These are phyloP conservation scores for Chernovozyma sophiae-reginae DNA, from an alignment of 1,139 yeast species.

Conservation along the genomic window DNA sequence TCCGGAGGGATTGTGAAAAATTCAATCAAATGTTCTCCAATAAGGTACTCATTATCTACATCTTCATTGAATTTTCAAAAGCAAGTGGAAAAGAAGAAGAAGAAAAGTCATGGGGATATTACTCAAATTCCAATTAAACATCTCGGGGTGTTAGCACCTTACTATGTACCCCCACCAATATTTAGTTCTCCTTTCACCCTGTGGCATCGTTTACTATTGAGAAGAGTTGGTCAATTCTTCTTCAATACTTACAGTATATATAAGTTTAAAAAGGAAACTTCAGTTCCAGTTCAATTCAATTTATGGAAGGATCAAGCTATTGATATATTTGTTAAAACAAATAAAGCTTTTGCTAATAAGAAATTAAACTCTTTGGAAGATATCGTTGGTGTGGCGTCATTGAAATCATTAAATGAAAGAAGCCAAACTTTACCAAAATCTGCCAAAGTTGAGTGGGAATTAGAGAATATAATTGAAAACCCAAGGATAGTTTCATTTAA, in stretches of 20 bases:
- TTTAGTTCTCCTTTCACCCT: constrained; percentile 26
- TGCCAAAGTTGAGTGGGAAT: constrained; percentile 69
- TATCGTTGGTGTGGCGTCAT: constrained; percentile 31
- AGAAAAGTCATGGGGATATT: constrained; percentile 23
- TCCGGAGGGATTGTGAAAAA: no score
- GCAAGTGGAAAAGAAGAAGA: constrained; percentile 16
- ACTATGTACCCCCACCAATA: constrained; percentile 40
- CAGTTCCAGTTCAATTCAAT: constrained; percentile 33
- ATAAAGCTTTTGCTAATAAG: constrained; percentile 37
- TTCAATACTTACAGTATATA: constrained; percentile 41
- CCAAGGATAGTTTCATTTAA: constrained; percentile 70
- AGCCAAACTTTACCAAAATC: constrained; percentile 50
- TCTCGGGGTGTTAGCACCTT: constrained; percentile 38
- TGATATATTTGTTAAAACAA: constrained; percentile 38
- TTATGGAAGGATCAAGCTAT: constrained; percentile 45
- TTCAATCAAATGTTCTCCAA: background rate
- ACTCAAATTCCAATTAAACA: constrained; percentile 37
- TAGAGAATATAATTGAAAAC: constrained; percentile 59
- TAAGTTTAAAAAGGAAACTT: constrained; percentile 40
- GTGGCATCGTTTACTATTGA: constrained; percentile 37
- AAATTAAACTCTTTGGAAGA: constrained; percentile 31
- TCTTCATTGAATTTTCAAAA: background rate
- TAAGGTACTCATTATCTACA: background rate
- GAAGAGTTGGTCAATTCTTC: constrained; percentile 40
- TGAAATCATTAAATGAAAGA: constrained; percentile 26